Evolutionary conservation across 768 basidiomycete genomes (phyloP).

Genomic region (Lanmaoa pseudosensibilis): DNA sequence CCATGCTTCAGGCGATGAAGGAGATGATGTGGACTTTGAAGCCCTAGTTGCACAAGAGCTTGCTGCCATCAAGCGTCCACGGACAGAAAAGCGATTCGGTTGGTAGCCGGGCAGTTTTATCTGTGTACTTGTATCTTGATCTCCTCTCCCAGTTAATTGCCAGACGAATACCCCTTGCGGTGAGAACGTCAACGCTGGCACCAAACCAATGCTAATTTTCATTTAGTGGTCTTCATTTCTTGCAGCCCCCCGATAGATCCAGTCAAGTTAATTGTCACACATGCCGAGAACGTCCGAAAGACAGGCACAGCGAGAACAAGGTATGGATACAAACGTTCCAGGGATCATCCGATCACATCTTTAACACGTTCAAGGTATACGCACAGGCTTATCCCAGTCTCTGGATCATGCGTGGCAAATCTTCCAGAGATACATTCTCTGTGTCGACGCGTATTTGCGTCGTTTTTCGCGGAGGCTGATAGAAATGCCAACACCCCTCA

Average conservation of each 20-base stretch:
- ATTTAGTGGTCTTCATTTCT: constrained; percentile 73
- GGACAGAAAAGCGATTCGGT: constrained; percentile 67
- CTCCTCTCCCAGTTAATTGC: constrained; percentile 56
- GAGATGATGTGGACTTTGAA: constrained; percentile 56
- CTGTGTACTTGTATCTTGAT: not conserved
- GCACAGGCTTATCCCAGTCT: constrained; percentile 71
- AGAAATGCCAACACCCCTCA: constrained; percentile 25
- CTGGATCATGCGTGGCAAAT: constrained; percentile 66
- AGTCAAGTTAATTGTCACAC: constrained; percentile 61
- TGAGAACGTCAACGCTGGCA: constrained; percentile 28
- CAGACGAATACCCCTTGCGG: constrained; percentile 80
- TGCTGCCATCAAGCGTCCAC: constrained; percentile 65
- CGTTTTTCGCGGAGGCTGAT: constrained; percentile 50
- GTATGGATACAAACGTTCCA: constrained; percentile 35
- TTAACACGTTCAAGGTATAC: constrained; percentile 49
- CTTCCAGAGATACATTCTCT: constrained; percentile 65
- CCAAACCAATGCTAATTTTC: not conserved
- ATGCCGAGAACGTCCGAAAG: constrained; percentile 59
- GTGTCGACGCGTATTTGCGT: constrained; percentile 52
- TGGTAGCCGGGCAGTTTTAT: constrained; percentile 14
- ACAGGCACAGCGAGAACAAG: constrained; percentile 67
- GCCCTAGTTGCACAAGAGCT: constrained; percentile 72
- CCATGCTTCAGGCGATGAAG: constrained; percentile 36
- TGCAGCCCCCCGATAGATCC: constrained; percentile 79
- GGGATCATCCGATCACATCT: not conserved